phyloP scores from a whole-genome alignment of 2,329 filamentous ascomycete genomes.

The Colletotrichum tabaci region DNA sequence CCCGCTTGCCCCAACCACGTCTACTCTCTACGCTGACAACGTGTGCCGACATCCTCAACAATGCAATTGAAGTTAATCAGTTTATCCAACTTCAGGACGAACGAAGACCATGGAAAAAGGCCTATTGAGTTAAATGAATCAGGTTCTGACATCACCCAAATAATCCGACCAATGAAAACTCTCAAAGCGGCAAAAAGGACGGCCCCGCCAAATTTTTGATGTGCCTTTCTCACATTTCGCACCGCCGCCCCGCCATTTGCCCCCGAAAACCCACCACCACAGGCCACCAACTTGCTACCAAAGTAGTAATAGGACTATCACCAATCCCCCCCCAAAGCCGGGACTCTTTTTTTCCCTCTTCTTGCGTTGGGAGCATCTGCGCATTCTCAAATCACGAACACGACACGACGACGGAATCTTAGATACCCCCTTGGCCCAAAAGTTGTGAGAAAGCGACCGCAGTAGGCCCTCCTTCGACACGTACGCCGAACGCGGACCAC shows the following conservation, averaged over 20 bases:
- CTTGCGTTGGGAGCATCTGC: not conserved
- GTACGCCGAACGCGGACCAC: conserved; percentile 7
- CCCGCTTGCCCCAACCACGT: too few species aligned
- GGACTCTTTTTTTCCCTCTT: not conserved
- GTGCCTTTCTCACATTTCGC: conserved; percentile 45
- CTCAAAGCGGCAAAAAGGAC: conserved; percentile 33
- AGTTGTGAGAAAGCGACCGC: not conserved
- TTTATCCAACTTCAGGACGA: too few species aligned
- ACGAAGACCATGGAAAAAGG: not conserved
- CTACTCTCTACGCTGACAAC: not conserved
- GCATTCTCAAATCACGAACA: not conserved
- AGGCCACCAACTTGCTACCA: conserved; percentile 10
- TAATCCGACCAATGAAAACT: conserved; percentile 11
- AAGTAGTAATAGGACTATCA: conserved; percentile 2
- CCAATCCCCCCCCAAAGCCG: not conserved
- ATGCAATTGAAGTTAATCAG: not conserved
- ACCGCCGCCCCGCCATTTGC: conserved; percentile 39
- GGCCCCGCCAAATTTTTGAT: conserved; percentile 55
- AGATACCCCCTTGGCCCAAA: too few species aligned
- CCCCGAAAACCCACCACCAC: conserved; percentile 30
- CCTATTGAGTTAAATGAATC: conserved; percentile 12
- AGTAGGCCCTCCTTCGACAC: conserved; percentile 2
- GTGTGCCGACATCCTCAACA: not conserved
- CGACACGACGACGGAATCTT: not conserved
- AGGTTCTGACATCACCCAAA: conserved; percentile 25